Conservation (phyloP, 331 rosid genomes). For the Quercus phellos region DNA sequence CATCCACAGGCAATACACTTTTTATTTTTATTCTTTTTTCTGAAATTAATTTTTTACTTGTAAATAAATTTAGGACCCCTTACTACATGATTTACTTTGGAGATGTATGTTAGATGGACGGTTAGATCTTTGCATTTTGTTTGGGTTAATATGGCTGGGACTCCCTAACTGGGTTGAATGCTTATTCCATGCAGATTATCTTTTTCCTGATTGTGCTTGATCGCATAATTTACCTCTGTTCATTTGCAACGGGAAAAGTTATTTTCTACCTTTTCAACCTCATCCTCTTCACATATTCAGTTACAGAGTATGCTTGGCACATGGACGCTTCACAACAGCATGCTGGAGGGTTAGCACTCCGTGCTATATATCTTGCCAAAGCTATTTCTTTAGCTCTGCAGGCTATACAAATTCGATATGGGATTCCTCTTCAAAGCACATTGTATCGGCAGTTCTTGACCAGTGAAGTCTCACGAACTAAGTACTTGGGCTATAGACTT, state of each 20-base stretch:
- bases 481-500: conserved; percentile 85
- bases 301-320: conserved; percentile 92
- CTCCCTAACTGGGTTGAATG: conserved; percentile 30
- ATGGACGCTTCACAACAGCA: conserved; percentile 58
- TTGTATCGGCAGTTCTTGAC: conserved; percentile 92
- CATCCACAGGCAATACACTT: neutral
- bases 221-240: conserved; percentile 93
- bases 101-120: conserved; percentile 6
- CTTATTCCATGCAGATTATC: conserved; percentile 60
- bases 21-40: neutral
- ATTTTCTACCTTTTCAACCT: conserved; percentile 91
- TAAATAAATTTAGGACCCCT: neutral
- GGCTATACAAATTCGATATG: conserved; percentile 82
- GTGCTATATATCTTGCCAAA: conserved; percentile 85
- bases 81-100: conserved; percentile 3
- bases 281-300: conserved; percentile 83
- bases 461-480: conserved; percentile 80
- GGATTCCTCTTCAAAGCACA: conserved; percentile 90
- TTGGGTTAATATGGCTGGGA: conserved; percentile 19
- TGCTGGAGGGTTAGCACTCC: conserved; percentile 70
- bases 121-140: conserved; percentile 13
- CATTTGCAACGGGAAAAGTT: conserved; percentile 88
- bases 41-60: neutral
- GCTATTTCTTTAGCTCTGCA: conserved; percentile 84
- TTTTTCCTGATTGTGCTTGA: conserved; percentile 98